These are phyloP conservation scores for Pelargonium citronellum DNA, from an alignment of 441 rosid species.

Conservation along the genomic window DNA sequence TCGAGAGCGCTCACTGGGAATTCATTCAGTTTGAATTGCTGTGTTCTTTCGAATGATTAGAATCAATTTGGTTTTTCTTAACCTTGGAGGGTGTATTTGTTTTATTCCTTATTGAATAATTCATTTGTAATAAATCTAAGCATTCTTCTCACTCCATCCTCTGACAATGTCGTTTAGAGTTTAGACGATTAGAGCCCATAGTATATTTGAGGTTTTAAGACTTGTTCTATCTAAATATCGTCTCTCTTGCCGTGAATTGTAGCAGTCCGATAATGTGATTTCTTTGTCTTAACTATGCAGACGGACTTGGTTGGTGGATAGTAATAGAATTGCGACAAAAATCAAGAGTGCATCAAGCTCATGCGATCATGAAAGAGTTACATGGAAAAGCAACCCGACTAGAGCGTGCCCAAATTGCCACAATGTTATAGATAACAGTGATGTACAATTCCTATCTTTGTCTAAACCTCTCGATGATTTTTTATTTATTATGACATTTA, in stretches of 20 bases:
- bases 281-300: conserved; percentile 29
- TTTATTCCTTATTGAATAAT: no score
- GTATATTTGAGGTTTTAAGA: background rate
- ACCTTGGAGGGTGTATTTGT: no score
- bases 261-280: background rate
- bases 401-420: conserved; percentile 77
- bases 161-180: background rate
- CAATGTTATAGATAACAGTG: conserved; percentile 70
- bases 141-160: background rate
- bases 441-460: conserved; percentile 37
- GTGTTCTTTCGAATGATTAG: background rate
- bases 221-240: background rate
- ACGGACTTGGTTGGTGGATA: conserved; percentile 79
- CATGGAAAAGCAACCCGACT: conserved; percentile 74
- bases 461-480: no score
- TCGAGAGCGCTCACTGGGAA: background rate
- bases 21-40: background rate
- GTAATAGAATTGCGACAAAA: conserved; percentile 69
- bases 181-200: background rate
- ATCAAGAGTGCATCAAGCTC: conserved; percentile 65
- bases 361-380: conserved; percentile 40
- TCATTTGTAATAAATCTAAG: background rate
- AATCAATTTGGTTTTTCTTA: background rate
- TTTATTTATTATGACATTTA: no score
- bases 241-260: background rate